Conservation (phyloP, 306 rosid genomes). For the Hippophae tibetana region DNA sequence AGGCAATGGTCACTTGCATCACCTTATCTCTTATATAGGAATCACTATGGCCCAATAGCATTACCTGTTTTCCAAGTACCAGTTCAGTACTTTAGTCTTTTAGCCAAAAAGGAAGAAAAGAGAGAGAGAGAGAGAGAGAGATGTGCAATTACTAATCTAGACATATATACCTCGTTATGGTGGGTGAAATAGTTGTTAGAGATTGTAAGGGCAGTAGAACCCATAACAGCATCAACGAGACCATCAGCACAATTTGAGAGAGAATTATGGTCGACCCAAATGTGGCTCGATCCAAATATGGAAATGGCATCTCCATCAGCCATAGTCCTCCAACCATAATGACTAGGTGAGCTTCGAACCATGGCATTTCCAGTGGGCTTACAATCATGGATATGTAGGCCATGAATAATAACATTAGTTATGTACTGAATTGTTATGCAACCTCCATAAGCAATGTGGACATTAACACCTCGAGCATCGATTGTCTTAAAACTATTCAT, state of each 20-base stretch:
- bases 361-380: slow-evolving; percentile 86
- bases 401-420: slow-evolving; percentile 84
- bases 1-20: slow-evolving; percentile 97
- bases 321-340: slow-evolving; percentile 87
- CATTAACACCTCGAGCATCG: slow-evolving; percentile 77
- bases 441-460: slow-evolving; percentile 83
- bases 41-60: slow-evolving; percentile 90
- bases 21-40: slow-evolving; percentile 72
- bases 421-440: slow-evolving; percentile 81
- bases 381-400: slow-evolving; percentile 77
- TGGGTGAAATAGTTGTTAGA: slow-evolving; percentile 88
- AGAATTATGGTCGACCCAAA: slow-evolving; percentile 91
- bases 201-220: slow-evolving; percentile 82
- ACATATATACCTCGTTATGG: slow-evolving; percentile 64
- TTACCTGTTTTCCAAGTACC: slow-evolving; percentile 44
- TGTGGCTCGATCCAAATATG: slow-evolving; percentile 70
- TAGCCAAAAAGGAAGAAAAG: background rate
- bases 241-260: slow-evolving; percentile 84
- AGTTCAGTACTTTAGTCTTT: background rate
- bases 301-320: slow-evolving; percentile 92
- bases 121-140: background rate
- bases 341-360: slow-evolving; percentile 91
- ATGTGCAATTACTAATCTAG: background rate
- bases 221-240: slow-evolving; percentile 84
- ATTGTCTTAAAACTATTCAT: slow-evolving; percentile 98